These are phyloP conservation scores for Eimeria maxima DNA, from an alignment of 169 alveolate genomes.

Conservation along the genomic window DNA sequence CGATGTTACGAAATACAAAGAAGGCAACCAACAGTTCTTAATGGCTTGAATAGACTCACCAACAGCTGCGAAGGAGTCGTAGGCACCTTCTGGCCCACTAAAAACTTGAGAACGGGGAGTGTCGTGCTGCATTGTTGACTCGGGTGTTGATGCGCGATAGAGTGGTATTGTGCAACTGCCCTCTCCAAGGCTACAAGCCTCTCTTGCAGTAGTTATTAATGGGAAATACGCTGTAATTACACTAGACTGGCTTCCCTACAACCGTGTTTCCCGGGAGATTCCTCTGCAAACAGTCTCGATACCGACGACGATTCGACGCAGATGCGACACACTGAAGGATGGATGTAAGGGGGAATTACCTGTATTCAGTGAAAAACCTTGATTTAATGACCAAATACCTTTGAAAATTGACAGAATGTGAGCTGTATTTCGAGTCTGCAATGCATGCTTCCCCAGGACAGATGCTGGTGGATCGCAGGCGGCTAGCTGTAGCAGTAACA, in stretches of 20 bases:
- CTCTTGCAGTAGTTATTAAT: neutral
- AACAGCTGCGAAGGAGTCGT: neutral
- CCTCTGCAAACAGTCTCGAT: neutral
- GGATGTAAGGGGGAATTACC: neutral
- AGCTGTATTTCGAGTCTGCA: neutral
- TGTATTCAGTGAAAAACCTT: neutral
- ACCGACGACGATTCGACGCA: neutral
- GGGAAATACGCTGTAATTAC: no score
- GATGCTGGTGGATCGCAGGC: neutral
- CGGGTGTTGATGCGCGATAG: neutral
- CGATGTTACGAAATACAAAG: no score
- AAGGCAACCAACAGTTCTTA: no score
- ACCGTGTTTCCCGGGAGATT: neutral
- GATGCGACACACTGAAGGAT: neutral
- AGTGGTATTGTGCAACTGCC: neutral
- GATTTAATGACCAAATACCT: neutral
- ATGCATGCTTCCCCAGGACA: neutral
- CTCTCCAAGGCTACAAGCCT: neutral
- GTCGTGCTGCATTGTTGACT: neutral
- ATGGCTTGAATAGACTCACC: neutral
- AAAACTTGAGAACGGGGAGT: neutral
- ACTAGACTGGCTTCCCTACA: neutral
- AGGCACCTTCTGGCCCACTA: neutral
- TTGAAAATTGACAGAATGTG: neutral
- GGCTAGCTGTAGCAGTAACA: neutral